These are phyloP conservation scores for Penicillium crustosum DNA, from an alignment of 2,329 filamentous ascomycete species.

Conservation along the genomic window DNA sequence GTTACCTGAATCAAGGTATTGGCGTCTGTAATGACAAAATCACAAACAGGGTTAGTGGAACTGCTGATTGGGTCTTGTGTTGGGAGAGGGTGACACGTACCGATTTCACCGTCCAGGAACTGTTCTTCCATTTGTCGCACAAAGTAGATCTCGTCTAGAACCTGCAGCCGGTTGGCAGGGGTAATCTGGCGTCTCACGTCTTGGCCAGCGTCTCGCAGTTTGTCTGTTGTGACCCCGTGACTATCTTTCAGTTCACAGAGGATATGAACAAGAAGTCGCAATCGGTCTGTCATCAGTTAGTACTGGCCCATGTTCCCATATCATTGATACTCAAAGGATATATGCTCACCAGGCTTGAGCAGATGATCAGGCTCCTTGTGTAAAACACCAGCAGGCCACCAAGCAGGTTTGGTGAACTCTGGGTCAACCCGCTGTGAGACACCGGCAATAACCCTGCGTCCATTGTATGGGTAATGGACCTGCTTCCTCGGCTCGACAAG, in stretches of 20 bases:
- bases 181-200: slow-evolving; percentile 36
- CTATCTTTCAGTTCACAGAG: slow-evolving; percentile 37
- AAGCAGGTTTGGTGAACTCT: slow-evolving; percentile 36
- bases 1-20: slow-evolving; percentile 22
- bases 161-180: slow-evolving; percentile 29
- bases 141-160: slow-evolving; percentile 38
- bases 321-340: not conserved
- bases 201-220: slow-evolving; percentile 35
- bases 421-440: slow-evolving; percentile 34
- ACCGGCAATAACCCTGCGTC: slow-evolving; percentile 33
- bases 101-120: slow-evolving; percentile 31
- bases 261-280: slow-evolving; percentile 36
- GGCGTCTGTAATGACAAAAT: slow-evolving; percentile 11
- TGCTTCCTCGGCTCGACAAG: slow-evolving; percentile 50
- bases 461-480: slow-evolving; percentile 51
- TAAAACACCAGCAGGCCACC: slow-evolving; percentile 36
- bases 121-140: slow-evolving; percentile 36
- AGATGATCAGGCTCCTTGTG: slow-evolving; percentile 39
- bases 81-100: slow-evolving; percentile 16
- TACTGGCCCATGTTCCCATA: not conserved
- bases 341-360: slow-evolving; percentile 30
- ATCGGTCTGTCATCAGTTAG: slow-evolving; percentile 25
- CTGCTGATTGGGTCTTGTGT: too few relatives aligned
- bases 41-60: not conserved
- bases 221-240: slow-evolving; percentile 35